Evolutionary conservation across 371 early-diverging fungal species (phyloP).

Genomic region (Mucor saturninus): DNA sequence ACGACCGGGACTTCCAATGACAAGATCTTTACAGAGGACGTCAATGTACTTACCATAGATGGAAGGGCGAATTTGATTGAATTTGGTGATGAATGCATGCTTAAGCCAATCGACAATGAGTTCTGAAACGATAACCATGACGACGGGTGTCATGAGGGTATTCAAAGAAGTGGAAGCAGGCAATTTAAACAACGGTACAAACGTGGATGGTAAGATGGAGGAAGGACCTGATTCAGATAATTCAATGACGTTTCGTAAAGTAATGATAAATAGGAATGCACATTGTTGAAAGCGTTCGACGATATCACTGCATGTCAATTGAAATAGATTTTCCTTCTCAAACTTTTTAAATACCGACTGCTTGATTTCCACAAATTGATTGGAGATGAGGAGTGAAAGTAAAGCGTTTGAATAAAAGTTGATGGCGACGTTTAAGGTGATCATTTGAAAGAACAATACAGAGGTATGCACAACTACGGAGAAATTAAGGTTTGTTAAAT

Average conservation of each 20-base stretch:
- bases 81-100: conserved; percentile 97
- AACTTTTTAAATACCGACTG: conserved; percentile 94
- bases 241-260: conserved; percentile 88
- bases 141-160: conserved; percentile 76
- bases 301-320: conserved; percentile 90
- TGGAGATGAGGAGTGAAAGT: conserved; percentile 89
- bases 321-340: conserved; percentile 96
- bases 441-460: conserved; percentile 94
- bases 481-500: too few relatives aligned
- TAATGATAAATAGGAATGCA: conserved; percentile 86
- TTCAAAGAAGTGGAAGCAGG: conserved; percentile 64
- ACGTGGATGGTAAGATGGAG: conserved; percentile 66
- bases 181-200: conserved; percentile 61
- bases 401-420: conserved; percentile 94
- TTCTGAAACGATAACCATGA: conserved; percentile 88
- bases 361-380: conserved; percentile 98
- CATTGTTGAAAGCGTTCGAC: conserved; percentile 94
- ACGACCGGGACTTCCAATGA: conserved; percentile 64
- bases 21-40: conserved; percentile 86
- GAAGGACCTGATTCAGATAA: conserved; percentile 75
- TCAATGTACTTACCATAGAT: conserved; percentile 89
- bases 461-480: conserved; percentile 77
- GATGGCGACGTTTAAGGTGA: conserved; percentile 94
- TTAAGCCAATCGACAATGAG: conserved; percentile 97
- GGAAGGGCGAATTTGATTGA: conserved; percentile 90